Evolutionary conservation across 2,329 filamentous ascomycete genomes (phyloP), one percentile per base, ranked within the genome.

Genomic region (Alternaria tenuissima): DNA sequence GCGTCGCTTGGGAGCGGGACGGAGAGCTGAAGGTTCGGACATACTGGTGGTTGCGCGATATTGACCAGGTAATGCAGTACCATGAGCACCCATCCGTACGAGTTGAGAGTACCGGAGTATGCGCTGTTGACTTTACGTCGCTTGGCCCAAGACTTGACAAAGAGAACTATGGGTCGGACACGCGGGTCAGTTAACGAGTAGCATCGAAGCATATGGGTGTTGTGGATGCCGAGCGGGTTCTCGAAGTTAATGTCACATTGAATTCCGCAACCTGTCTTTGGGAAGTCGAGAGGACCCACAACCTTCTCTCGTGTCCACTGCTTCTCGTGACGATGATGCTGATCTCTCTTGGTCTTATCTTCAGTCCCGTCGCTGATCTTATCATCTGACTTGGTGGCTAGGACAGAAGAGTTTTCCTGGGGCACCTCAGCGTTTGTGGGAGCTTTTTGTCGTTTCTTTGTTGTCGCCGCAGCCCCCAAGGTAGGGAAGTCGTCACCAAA

Each of bases 201-300:
- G 76, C 92, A 94, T 39, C 91, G 88, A 30, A 97, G 85, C 39
- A 97, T 86, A 34, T 87, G 81, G 0, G 93, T 96, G 76, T 97
- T 97, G 66, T 95, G 90, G 3, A 96, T 83, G 2, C 90, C 93
- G 3, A 97, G 86, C 44, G 91, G 88, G 18, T 93, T 93, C 1
- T 91, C 91, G 75, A 97, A 97, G 77, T 96, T 96, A 82, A 97
- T 92, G 74, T 97, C 93, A 75, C 92, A 95, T 74, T 94, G 91
- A 14, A 94, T 91, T n/a, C 93, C 93, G 28, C 90, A 86, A 4
- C 89, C 89, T 8, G 83, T 82, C 71, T 92, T 92, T 6, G 91
- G 91, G 59, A 94, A 94, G 75, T 95, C 92, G 2, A 96, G 85
- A 11, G 81, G 81, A 0, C 82, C 82, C 11, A 78, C 72, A 20